Conservation (phyloP, 1,284 basidiomycete species). For the Boletus albobrunnescens region DNA sequence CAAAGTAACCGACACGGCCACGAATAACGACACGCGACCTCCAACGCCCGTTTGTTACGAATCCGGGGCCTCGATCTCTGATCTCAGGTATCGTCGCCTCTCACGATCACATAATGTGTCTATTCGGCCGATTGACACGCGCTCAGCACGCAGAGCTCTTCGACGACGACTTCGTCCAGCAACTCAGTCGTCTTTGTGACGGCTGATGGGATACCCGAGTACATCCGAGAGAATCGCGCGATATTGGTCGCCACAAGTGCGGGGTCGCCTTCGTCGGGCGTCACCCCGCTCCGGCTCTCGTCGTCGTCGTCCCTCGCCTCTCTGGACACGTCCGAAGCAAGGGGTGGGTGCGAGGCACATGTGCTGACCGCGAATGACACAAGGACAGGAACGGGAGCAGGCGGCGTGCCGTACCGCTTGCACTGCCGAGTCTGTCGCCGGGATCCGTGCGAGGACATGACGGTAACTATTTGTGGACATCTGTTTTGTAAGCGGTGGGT, state of each 20-base stretch:
- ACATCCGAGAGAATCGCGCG: constrained; percentile 31
- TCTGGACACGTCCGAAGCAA: not conserved
- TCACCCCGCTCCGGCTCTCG: constrained; percentile 17
- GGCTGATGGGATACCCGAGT: constrained; percentile 31
- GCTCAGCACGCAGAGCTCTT: constrained; percentile 11
- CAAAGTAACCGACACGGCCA: not conserved
- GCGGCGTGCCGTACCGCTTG: constrained; percentile 19
- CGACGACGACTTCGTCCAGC: constrained; percentile 13
- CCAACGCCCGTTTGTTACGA: constrained; percentile 12
- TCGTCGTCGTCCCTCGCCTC: constrained; percentile 22
- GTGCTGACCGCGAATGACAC: not conserved
- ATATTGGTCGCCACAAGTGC: constrained; percentile 31
- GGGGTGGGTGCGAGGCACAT: not conserved
- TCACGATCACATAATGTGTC: not conserved
- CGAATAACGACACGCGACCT: constrained; percentile 5
- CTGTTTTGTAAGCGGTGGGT: constrained; percentile 52
- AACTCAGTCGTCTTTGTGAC: constrained; percentile 30
- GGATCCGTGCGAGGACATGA: constrained; percentile 44
- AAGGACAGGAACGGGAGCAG: not conserved
- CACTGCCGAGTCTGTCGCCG: constrained; percentile 45
- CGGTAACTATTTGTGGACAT: constrained; percentile 55
- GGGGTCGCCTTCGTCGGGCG: constrained; percentile 22
- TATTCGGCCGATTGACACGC: constrained; percentile 1
- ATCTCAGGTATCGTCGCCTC: constrained; percentile 16
- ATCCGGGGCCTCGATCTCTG: constrained; percentile 12